Evolutionary conservation across 805 yeast genomes (phyloP).

Genomic region (Yarrowia deformans): DNA sequence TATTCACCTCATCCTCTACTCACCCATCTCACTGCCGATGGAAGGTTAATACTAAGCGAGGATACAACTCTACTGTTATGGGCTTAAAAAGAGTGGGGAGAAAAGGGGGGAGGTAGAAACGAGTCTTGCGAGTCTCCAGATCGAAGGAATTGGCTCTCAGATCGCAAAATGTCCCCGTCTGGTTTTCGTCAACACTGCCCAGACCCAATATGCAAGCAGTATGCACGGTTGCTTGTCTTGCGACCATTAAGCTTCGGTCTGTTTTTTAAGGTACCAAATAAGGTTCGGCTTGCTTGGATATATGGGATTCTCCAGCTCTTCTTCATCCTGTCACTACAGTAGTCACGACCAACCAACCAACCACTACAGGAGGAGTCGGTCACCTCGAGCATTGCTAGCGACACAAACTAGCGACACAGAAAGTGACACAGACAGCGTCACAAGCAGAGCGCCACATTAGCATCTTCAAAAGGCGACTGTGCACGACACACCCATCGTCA

Average conservation of each 20-base stretch:
- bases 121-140: background rate
- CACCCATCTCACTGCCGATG: background rate
- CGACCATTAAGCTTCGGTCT: background rate
- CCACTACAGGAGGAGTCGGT: conserved; percentile 35
- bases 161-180: no score
- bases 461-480: no score
- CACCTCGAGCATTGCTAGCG: background rate
- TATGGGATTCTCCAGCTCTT: background rate
- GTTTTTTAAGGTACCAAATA: conserved; percentile 12
- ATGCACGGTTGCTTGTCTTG: conserved; percentile 12
- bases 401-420: background rate
- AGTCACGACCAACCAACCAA: conserved; percentile 6
- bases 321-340: background rate
- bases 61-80: background rate
- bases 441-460: background rate
- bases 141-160: background rate
- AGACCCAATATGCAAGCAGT: background rate
- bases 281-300: conserved; percentile 32
- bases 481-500: background rate
- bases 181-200: background rate
- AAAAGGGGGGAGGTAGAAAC: background rate
- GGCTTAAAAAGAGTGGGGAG: background rate
- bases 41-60: conserved; percentile 20
- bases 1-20: no score
- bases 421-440: background rate